Conservation (phyloP, 2,329 filamentous ascomycete species). For the Talaromyces atroroseus region DNA sequence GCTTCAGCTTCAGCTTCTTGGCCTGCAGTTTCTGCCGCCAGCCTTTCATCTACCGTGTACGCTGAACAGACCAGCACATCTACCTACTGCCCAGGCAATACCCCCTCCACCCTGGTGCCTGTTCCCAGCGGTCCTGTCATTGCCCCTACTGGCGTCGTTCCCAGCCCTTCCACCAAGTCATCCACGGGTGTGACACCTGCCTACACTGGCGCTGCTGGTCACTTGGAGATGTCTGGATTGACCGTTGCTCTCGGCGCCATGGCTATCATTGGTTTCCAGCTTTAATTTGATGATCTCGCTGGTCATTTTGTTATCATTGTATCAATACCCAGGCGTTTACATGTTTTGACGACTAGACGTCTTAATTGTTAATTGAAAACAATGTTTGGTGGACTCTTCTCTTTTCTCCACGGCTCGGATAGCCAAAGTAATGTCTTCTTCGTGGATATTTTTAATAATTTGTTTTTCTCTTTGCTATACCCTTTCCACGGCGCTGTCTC, state of each 20-base stretch:
- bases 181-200: constrained; percentile 2
- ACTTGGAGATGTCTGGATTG: constrained; percentile 19
- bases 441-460: constrained; percentile 9
- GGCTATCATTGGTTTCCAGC: constrained; percentile 20
- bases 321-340: neutral
- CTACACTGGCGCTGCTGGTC: constrained; percentile 23
- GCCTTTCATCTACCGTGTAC: constrained; percentile 8
- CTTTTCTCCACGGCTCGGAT: neutral
- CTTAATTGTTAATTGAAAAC: neutral
- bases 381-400: neutral
- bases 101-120: constrained; percentile 7
- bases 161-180: constrained; percentile 8
- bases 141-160: constrained; percentile 10
- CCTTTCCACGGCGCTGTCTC: neutral
- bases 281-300: constrained; percentile 15
- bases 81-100: constrained; percentile 12
- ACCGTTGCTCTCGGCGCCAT: constrained; percentile 21
- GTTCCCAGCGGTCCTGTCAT: constrained; percentile 2
- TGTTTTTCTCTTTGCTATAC: neutral
- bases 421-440: constrained; percentile 5
- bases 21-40: neutral
- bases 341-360: neutral
- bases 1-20: neutral
- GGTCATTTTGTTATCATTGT: neutral
- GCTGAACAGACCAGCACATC: constrained; percentile 9